These are phyloP conservation scores for Pueraria montana DNA, from an alignment of 306 rosid genomes.

Conservation along the genomic window DNA sequence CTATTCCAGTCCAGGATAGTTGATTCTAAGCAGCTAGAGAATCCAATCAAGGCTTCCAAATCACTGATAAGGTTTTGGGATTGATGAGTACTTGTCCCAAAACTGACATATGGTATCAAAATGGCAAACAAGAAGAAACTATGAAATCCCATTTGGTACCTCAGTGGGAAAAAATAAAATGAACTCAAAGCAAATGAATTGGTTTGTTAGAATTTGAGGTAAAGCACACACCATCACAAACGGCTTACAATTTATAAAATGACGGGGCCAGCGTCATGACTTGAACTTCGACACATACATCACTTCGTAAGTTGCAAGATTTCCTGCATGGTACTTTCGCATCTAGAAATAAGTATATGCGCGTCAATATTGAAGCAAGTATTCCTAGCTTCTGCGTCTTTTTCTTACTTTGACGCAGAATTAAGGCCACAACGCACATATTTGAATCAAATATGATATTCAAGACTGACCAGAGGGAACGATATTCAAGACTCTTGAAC, in stretches of 20 bases:
- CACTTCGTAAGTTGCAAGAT: no score
- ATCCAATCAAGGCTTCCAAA: slow-evolving; percentile 46
- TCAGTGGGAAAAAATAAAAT: background rate
- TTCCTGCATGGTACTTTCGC: background rate
- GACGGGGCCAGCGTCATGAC: background rate
- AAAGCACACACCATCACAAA: background rate
- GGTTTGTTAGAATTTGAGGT: background rate
- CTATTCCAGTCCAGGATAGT: slow-evolving; percentile 28
- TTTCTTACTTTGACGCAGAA: no score
- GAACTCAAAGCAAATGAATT: background rate
- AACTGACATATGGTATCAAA: slow-evolving; percentile 11
- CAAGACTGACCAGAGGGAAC: no score
- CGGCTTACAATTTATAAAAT: background rate
- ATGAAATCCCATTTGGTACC: background rate
- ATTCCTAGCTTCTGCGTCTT: no score
- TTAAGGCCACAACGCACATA: no score
- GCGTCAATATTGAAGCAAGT: no score
- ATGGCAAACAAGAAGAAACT: background rate
- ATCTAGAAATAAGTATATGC: no score
- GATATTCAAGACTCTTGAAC: no score
- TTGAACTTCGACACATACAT: no score
- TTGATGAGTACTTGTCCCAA: slow-evolving; percentile 1
- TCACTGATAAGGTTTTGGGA: slow-evolving; percentile 42
- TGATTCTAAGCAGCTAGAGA: slow-evolving; percentile 46
- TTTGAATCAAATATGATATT: no score